Evolutionary conservation across 352 stramenopile species (phyloP).

Genomic region (Detonula confervacea): DNA sequence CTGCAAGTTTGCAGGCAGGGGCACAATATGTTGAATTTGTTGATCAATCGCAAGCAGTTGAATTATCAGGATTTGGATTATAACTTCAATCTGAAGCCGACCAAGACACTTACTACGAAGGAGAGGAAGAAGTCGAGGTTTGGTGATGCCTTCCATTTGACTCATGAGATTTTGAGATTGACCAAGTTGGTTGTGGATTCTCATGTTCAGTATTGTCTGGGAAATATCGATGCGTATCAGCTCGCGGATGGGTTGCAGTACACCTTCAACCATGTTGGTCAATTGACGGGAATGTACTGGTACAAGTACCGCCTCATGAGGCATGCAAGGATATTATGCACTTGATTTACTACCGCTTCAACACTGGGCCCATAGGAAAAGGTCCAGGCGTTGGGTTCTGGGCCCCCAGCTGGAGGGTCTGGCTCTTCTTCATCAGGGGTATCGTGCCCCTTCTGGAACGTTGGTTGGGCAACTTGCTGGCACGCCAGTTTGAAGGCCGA

Average conservation of each 20-base stretch:
- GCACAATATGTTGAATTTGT: slow-evolving; percentile 99
- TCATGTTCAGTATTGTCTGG: slow-evolving; percentile 99
- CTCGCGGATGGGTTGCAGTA: slow-evolving; percentile 99
- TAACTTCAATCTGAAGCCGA: slow-evolving; percentile 99
- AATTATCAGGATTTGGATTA: slow-evolving; percentile 99
- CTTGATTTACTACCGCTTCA: slow-evolving; percentile 99
- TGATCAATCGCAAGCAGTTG: slow-evolving; percentile 99
- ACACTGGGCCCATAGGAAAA: slow-evolving; percentile 99
- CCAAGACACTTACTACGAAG: slow-evolving; percentile 99
- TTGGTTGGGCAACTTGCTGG: slow-evolving; percentile 99
- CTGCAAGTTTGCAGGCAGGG: slow-evolving; percentile 97
- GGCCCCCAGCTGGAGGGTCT: slow-evolving; percentile 98
- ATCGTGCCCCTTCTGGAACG: slow-evolving; percentile 98
- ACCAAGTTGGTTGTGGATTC: slow-evolving; percentile 99
- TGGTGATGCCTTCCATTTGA: slow-evolving; percentile 90
- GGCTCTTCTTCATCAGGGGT: slow-evolving; percentile 99
- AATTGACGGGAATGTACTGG: slow-evolving; percentile 99
- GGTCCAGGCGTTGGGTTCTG: slow-evolving; percentile 99
- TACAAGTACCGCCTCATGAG: slow-evolving; percentile 96
- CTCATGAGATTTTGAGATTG: slow-evolving; percentile 97
- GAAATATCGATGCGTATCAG: slow-evolving; percentile 99
- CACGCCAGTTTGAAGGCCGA: slow-evolving; percentile 98
- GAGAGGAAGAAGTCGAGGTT: slow-evolving; percentile 98
- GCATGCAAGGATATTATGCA: slow-evolving; percentile 99
- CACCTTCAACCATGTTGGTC: slow-evolving; percentile 98